Evolutionary conservation across 331 rosid species (phyloP).

Genomic region (Arachis monticola): DNA sequence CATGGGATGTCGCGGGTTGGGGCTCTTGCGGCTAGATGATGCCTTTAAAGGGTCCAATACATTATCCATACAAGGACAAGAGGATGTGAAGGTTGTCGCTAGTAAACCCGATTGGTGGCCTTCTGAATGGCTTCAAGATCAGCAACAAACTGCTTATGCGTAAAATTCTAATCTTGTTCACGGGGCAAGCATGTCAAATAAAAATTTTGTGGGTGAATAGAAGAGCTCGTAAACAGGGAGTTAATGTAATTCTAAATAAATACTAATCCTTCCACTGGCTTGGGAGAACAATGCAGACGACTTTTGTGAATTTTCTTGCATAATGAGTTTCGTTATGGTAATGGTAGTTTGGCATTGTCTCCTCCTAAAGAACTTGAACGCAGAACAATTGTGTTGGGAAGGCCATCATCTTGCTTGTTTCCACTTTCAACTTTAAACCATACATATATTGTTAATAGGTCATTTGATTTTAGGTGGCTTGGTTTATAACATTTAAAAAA

Average conservation of each 20-base stretch:
- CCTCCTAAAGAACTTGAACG: conserved; percentile 15
- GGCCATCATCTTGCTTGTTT: no score
- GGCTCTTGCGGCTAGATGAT: conserved; percentile 73
- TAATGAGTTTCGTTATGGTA: conserved; percentile 27
- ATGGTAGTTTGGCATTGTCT: conserved; percentile 17
- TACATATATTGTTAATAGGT: neutral
- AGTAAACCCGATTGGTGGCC: conserved; percentile 89
- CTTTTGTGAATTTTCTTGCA: conserved; percentile 30
- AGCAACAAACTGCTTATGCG: conserved; percentile 55
- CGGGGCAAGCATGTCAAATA: neutral
- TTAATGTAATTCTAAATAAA: conserved; percentile 4
- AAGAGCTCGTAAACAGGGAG: conserved; percentile 10
- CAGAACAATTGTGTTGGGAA: conserved; percentile 24
- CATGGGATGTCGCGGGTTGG: conserved; percentile 75
- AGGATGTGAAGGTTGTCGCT: conserved; percentile 65
- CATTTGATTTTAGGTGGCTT: neutral
- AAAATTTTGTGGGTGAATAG: conserved; percentile 1
- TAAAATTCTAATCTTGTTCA: conserved; percentile 42
- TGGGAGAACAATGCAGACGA: conserved; percentile 1
- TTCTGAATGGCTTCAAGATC: conserved; percentile 69
- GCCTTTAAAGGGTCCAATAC: conserved; percentile 58
- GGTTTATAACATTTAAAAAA: neutral
- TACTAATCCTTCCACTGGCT: conserved; percentile 13
- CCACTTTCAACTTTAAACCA: no score
- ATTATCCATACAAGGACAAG: conserved; percentile 61